Evolutionary conservation across 129 eudicot genomes (phyloP).

Genomic region (Flaveria trinervia): DNA sequence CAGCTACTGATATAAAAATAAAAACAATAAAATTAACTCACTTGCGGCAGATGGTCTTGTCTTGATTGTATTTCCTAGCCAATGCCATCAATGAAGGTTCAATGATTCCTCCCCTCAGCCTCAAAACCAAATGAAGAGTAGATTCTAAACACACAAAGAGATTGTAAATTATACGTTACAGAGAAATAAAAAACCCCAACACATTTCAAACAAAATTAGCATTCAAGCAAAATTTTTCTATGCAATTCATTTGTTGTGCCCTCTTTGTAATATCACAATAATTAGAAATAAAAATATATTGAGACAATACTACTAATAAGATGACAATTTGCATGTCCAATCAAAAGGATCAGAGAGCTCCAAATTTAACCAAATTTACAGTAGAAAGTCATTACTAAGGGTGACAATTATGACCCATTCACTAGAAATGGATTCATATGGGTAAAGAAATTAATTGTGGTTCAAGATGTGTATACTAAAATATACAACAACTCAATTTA

Average conservation of each 20-base stretch:
- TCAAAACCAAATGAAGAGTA: conserved; percentile 46
- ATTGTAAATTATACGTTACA: background rate
- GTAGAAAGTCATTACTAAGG: background rate
- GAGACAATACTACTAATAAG: background rate
- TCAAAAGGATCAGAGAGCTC: background rate
- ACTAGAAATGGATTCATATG: too few relatives aligned
- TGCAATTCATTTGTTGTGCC: background rate
- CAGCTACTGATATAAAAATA: background rate
- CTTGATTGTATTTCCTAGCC: conserved; percentile 51
- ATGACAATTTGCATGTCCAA: background rate
- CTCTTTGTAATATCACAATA: background rate
- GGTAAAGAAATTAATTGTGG: too few relatives aligned
- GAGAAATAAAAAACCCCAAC: background rate
- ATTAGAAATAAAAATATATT: background rate
- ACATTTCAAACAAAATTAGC: background rate
- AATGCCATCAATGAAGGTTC: conserved; percentile 52
- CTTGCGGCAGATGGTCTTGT: conserved; percentile 49
- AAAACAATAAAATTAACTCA: conserved; percentile 19
- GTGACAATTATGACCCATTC: too few relatives aligned
- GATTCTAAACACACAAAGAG: conserved; percentile 30
- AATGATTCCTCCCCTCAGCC: conserved; percentile 51
- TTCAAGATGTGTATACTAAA: too few relatives aligned
- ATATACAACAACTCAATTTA: too few relatives aligned
- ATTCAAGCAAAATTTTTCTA: background rate
- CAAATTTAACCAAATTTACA: background rate